Evolutionary conservation across 2,329 filamentous ascomycete species (phyloP), one percentile per base, ranked within the genome.

Genomic region (Phyllosticta ampelicida): DNA sequence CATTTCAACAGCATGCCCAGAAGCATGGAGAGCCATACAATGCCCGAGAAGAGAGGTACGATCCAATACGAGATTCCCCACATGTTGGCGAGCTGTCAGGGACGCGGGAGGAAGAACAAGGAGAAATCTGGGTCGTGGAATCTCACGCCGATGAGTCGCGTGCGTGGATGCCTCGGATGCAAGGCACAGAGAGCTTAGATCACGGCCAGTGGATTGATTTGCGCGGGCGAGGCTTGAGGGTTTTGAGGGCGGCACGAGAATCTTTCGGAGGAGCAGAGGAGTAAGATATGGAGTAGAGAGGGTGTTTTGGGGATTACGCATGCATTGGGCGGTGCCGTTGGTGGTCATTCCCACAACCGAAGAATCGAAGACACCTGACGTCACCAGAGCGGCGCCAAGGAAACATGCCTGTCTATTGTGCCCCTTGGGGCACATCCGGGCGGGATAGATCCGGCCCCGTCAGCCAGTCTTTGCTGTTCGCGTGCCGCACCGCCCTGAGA

Each of bases 1-100:
- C 88, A 92, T 71, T 82, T 78, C n/a, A 87, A 77, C 60, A 90
- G 75, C 73, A 90, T 80, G 58, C 80, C 83, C 23, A 90, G 77
- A 16, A 91, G 78, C 69, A 84, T 89, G 61, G 78, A 80, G 29
- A 70, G 67, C 72, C 71, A 74, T 62, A 72, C 67, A 54, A 69
- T 58, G 63, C 83, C 80, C 53, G 86, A 84, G 63, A 90, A 77
- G 61, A 90, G 74, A 63, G 88, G 88, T 30, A 90, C 78, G 60
- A 86, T 73, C 86, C 77, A 78, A 60, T 76, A 80, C 61, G 77
- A 78, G 65, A 77, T 66, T 21, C 70, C 69, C 58, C 71, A 70
- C 71, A 73, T 73, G 51, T 49, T 67, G 50, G 53, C 16, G 16
- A n/a, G 36, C 36, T 44, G 20, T 28, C 23, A 20, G 48, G 53